Evolutionary conservation across 345 rosid species (phyloP).

Genomic region (Passiflora organensis): DNA sequence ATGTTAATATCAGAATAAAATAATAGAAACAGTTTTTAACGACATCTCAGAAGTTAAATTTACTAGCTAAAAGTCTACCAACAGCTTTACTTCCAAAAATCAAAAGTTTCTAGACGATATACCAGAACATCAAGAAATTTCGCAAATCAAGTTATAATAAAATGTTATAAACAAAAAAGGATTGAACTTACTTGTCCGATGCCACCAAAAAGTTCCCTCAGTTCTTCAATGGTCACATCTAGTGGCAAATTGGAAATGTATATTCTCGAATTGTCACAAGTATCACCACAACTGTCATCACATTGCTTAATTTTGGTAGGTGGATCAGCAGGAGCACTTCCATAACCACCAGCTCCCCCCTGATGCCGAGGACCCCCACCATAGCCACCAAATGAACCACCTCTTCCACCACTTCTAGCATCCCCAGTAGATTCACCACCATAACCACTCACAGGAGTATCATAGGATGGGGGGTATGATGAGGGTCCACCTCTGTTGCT

Average conservation of each 20-base stretch:
- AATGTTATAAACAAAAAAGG: constrained; percentile 17
- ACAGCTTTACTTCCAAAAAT: background rate
- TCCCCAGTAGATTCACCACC: constrained; percentile 54
- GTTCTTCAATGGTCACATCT: constrained; percentile 83
- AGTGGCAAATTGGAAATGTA: constrained; percentile 95
- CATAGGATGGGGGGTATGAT: constrained; percentile 70
- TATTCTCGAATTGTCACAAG: constrained; percentile 88
- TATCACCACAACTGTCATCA: constrained; percentile 69
- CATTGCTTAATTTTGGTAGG: constrained; percentile 74
- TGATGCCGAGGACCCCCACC: constrained; percentile 43
- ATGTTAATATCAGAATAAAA: background rate
- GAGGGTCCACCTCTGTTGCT: constrained; percentile 81
- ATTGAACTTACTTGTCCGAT: constrained; percentile 78
- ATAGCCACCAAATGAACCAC: constrained; percentile 33
- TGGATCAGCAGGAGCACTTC: constrained; percentile 37
- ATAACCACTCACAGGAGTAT: constrained; percentile 59
- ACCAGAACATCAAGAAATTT: background rate
- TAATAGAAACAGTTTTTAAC: background rate
- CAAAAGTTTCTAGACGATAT: background rate
- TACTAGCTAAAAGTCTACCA: background rate
- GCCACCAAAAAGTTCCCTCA: constrained; percentile 91
- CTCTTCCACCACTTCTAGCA: constrained; percentile 51
- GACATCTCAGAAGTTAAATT: background rate
- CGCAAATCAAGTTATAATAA: background rate
- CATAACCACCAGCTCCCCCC: constrained; percentile 45